Evolutionary conservation across 2,329 filamentous ascomycete species (phyloP).

Genomic region (Harringtonia aguacate): DNA sequence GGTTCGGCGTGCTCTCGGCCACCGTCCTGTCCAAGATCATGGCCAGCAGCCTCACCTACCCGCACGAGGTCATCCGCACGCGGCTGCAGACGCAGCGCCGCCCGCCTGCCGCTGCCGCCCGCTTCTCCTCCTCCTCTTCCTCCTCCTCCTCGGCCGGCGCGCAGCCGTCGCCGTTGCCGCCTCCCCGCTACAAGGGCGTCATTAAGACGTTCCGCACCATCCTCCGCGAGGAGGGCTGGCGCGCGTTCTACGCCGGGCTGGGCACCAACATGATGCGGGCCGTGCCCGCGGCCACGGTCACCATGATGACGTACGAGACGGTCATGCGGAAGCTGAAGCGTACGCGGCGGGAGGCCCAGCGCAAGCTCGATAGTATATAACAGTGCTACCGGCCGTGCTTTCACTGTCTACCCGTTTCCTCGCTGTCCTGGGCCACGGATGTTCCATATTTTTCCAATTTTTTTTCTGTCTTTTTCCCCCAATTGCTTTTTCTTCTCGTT

Average conservation of each 20-base stretch:
- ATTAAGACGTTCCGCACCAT: constrained; percentile 77
- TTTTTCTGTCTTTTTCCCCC: too few species aligned
- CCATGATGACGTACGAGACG: constrained; percentile 94
- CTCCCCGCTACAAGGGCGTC: constrained; percentile 62
- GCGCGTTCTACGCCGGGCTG: constrained; percentile 93
- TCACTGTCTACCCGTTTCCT: too few species aligned
- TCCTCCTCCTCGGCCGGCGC: constrained; percentile 12
- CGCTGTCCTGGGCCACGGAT: too few species aligned
- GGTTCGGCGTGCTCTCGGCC: constrained; percentile 73
- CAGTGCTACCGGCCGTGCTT: too few species aligned
- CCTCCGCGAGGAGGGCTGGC: constrained; percentile 83
- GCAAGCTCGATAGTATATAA: constrained; percentile 21
- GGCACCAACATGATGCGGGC: constrained; percentile 96
- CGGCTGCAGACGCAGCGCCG: constrained; percentile 87
- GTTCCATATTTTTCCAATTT: too few species aligned
- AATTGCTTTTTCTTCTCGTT: too few species aligned
- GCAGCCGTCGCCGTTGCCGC: background rate
- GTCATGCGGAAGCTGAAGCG: constrained; percentile 43
- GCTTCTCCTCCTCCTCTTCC: constrained; percentile 14
- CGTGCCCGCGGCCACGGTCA: constrained; percentile 90
- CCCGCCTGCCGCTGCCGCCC: constrained; percentile 30
- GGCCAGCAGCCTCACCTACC: constrained; percentile 91
- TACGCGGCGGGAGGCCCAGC: constrained; percentile 26
- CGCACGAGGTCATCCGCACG: constrained; percentile 91
- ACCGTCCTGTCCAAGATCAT: constrained; percentile 91